Conservation (phyloP, 2,329 filamentous ascomycete genomes). For the Botrytis porri region DNA sequence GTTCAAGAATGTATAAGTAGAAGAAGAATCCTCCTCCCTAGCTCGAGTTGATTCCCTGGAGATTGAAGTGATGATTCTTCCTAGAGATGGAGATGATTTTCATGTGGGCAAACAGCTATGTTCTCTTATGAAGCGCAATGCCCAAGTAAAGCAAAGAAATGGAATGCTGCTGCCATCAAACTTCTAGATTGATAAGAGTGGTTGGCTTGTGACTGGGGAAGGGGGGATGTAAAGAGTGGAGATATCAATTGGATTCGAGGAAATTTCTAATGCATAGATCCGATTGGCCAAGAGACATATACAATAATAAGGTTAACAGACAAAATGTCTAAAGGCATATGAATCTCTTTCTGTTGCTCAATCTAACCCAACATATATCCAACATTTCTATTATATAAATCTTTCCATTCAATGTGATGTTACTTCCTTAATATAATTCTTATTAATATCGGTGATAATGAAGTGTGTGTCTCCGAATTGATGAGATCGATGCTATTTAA, state of each 20-base stretch:
- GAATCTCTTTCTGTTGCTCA: not conserved
- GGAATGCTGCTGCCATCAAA: not conserved
- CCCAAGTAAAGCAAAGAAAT: not conserved
- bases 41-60: not conserved
- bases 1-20: not conserved
- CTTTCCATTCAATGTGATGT: not conserved
- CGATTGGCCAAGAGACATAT: not conserved
- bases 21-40: not conserved
- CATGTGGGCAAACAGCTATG: not conserved
- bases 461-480: not conserved
- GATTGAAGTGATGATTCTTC: not conserved
- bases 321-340: not conserved
- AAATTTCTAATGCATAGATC: not conserved
- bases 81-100: not conserved
- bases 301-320: not conserved
- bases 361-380: not conserved
- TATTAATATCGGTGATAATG: not conserved
- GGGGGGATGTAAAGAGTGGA: not conserved
- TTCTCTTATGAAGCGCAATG: not conserved
- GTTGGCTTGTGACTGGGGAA: not conserved
- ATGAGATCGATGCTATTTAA: not conserved
- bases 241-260: not conserved
- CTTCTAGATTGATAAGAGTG: not conserved
- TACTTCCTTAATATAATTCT: not conserved
- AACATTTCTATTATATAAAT: not conserved